Evolutionary conservation across 768 basidiomycete species (phyloP).

Genomic region (Cyathus striatus): DNA sequence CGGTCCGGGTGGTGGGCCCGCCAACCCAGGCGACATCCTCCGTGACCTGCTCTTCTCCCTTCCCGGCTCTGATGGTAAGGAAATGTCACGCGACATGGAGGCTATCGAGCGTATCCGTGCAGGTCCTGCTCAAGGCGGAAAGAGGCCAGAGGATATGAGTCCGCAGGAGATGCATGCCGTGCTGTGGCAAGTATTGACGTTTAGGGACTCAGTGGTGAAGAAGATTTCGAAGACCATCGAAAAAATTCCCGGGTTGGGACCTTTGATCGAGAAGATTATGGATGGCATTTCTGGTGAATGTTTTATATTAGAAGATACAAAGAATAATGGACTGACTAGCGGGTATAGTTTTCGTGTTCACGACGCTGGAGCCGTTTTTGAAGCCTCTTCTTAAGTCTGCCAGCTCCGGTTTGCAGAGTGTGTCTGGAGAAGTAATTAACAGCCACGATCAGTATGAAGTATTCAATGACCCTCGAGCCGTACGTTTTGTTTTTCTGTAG

Average conservation of each 20-base stretch:
- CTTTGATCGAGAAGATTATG: slow-evolving; percentile 73
- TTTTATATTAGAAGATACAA: slow-evolving; percentile 1
- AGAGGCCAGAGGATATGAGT: slow-evolving; percentile 74
- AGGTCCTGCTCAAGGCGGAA: slow-evolving; percentile 54
- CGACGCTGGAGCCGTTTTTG: slow-evolving; percentile 81
- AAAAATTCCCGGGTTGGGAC: slow-evolving; percentile 75
- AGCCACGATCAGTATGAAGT: slow-evolving; percentile 82
- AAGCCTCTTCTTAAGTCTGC: slow-evolving; percentile 75
- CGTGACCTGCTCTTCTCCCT: slow-evolving; percentile 57
- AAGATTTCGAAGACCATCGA: slow-evolving; percentile 77
- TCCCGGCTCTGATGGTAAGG: slow-evolving; percentile 55
- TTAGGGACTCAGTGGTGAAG: slow-evolving; percentile 83
- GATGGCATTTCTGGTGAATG: slow-evolving; percentile 61
- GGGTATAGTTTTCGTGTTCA: slow-evolving; percentile 68
- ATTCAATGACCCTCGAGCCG: slow-evolving; percentile 78
- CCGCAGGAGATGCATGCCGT: slow-evolving; percentile 84
- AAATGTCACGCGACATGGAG: slow-evolving; percentile 74
- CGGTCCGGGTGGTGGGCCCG: slow-evolving; percentile 26
- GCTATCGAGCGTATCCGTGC: slow-evolving; percentile 65
- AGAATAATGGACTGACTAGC: not conserved
- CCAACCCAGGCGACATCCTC: slow-evolving; percentile 41
- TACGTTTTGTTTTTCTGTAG: slow-evolving; percentile 27
- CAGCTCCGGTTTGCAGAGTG: slow-evolving; percentile 52
- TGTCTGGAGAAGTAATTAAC: slow-evolving; percentile 75
- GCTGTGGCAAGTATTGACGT: slow-evolving; percentile 82